These are phyloP conservation scores for Mangifera indica DNA, from an alignment of 345 rosid species.

Conservation along the genomic window DNA sequence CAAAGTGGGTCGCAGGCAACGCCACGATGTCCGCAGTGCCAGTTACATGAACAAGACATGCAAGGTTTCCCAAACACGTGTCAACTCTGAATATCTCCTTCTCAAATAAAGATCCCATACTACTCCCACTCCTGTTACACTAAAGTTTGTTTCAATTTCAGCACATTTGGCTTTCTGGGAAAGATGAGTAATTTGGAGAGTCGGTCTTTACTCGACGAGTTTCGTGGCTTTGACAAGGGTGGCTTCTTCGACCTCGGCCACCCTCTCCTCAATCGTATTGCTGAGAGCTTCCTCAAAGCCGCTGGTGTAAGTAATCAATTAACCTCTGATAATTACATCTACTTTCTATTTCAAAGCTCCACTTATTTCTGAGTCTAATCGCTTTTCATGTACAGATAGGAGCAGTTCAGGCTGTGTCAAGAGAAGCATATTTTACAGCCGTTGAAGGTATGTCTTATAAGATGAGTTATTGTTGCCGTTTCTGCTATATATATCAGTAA, in stretches of 20 bases:
- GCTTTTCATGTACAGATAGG: conserved; percentile 52
- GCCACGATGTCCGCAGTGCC: conserved; percentile 30
- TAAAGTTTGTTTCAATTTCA: no score
- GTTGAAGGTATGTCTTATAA: conserved; percentile 51
- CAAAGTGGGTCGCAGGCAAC: conserved; percentile 8
- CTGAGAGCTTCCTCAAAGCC: conserved; percentile 85
- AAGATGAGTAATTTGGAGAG: conserved; percentile 30
- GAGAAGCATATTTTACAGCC: conserved; percentile 73
- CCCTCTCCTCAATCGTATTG: conserved; percentile 89
- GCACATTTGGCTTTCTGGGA: no score
- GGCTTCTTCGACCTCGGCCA: conserved; percentile 81
- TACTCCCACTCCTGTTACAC: no score
- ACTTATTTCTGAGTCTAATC: neutral
- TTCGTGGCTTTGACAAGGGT: conserved; percentile 57
- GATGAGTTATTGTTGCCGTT: neutral
- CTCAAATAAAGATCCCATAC: neutral
- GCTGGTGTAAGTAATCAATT: conserved; percentile 52
- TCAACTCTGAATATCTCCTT: conserved; percentile 10
- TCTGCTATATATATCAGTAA: neutral
- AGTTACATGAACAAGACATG: conserved; percentile 29
- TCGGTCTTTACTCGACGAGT: conserved; percentile 48
- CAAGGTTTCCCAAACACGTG: conserved; percentile 30
- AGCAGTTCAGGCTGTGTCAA: conserved; percentile 73
- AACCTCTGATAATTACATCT: no score
- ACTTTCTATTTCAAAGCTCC: no score